Evolutionary conservation across 805 yeast genomes (phyloP).

Genomic region (Metschnikowia shivogae): DNA sequence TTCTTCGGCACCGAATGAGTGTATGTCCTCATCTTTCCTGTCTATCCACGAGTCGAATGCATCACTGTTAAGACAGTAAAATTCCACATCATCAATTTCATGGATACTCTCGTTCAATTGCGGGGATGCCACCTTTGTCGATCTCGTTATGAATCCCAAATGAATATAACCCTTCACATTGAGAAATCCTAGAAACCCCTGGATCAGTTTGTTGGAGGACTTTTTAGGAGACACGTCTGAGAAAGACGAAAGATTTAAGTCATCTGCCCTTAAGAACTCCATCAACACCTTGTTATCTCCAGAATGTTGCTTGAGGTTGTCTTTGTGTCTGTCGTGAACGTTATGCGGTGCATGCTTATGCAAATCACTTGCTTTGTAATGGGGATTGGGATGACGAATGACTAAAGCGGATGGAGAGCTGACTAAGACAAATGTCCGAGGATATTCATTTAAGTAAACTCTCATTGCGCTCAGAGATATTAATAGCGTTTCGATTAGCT

Average conservation of each 20-base stretch:
- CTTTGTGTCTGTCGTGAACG: slow-evolving; percentile 19
- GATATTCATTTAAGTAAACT: slow-evolving; percentile 57
- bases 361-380: slow-evolving; percentile 18
- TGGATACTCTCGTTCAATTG: slow-evolving; percentile 50
- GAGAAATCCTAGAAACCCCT: slow-evolving; percentile 62
- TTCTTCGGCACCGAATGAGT: slow-evolving; percentile 14
- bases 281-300: slow-evolving; percentile 38
- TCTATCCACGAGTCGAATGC: slow-evolving; percentile 43
- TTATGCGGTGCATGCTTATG: slow-evolving; percentile 19
- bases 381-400: slow-evolving; percentile 46
- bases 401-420: slow-evolving; percentile 57
- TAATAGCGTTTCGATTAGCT: background rate
- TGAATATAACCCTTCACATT: slow-evolving; percentile 51
- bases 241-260: slow-evolving; percentile 37
- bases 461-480: slow-evolving; percentile 39
- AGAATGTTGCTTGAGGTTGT: slow-evolving; percentile 17
- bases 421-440: slow-evolving; percentile 66
- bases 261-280: slow-evolving; percentile 46
- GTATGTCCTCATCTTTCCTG: slow-evolving; percentile 11
- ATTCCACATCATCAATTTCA: slow-evolving; percentile 56
- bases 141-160: slow-evolving; percentile 55
- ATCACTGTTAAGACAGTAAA: slow-evolving; percentile 58
- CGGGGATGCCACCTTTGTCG: slow-evolving; percentile 56
- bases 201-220: slow-evolving; percentile 25
- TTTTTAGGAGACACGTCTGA: slow-evolving; percentile 39